phyloP scores from a whole-genome alignment of 73 alveolate genomes.

The Paramecium bursaria region DNA sequence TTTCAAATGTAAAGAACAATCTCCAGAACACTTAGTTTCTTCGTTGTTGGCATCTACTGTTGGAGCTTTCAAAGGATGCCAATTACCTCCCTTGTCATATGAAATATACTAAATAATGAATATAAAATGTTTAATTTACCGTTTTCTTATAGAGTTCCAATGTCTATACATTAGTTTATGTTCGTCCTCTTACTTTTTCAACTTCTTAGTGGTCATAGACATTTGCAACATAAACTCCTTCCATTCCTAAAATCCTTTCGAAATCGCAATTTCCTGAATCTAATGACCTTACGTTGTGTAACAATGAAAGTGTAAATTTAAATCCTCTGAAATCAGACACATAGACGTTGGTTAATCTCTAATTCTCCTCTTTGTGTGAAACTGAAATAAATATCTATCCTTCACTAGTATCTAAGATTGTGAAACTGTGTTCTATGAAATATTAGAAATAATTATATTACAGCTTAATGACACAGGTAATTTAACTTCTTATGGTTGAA shows the following conservation, averaged over 20 bases:
- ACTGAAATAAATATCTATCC: constrained; percentile 78
- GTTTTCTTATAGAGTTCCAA: constrained; percentile 36
- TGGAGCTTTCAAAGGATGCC: constrained; percentile 83
- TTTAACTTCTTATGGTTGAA: constrained; percentile 24
- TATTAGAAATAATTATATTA: too few relatives aligned
- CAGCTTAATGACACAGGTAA: constrained; percentile 9
- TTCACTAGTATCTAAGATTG: constrained; percentile 80
- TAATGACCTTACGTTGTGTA: constrained; percentile 68
- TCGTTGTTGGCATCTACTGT: constrained; percentile 68
- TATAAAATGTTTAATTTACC: background rate
- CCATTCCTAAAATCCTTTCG: constrained; percentile 76
- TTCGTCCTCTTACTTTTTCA: constrained; percentile 1
- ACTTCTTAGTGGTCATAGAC: constrained; percentile 42
- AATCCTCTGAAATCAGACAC: constrained; percentile 80
- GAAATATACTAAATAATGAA: constrained; percentile 71
- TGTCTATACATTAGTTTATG: background rate
- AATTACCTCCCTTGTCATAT: constrained; percentile 83
- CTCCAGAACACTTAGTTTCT: constrained; percentile 71
- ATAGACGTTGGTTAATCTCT: constrained; percentile 75
- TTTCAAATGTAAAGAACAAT: constrained; percentile 83
- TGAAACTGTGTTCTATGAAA: constrained; percentile 64
- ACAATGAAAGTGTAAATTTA: constrained; percentile 72
- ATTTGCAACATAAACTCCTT: constrained; percentile 83
- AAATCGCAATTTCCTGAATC: constrained; percentile 78
- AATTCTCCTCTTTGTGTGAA: constrained; percentile 58